A percentile compares a stretch with the other conserved stretches of the same genome.
These are phyloP conservation scores for Cladosporium velox DNA, from an alignment of 2,329 filamentous ascomycete genomes.

Conservation along the genomic window DNA sequence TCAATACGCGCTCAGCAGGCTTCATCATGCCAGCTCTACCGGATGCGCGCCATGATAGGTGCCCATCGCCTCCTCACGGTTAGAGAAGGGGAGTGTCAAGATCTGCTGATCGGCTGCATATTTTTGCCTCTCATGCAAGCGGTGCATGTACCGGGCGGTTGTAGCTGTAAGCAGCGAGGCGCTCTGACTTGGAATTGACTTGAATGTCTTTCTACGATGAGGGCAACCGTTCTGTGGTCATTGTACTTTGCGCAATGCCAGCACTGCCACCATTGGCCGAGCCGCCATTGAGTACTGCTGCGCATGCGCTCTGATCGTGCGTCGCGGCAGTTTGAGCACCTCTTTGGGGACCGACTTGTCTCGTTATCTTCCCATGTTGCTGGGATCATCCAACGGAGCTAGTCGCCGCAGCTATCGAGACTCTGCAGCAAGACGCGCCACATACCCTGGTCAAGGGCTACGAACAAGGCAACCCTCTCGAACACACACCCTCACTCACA, in stretches of 20 bases:
- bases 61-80: not conserved
- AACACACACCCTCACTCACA: not conserved
- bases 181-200: conserved; percentile 1
- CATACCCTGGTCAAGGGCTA: not conserved
- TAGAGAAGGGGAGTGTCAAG: not conserved
- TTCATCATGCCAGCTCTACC: conserved; percentile 7
- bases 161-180: conserved; percentile 4
- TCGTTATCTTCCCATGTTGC: conserved; percentile 6
- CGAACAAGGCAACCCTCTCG: conserved; percentile 3
- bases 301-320: not conserved
- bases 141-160: conserved; percentile 1
- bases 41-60: not conserved
- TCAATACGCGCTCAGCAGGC: conserved; percentile 3
- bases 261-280: not conserved
- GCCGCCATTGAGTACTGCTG: not conserved
- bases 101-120: conserved; percentile 8
- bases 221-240: not conserved
- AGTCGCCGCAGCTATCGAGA: conserved; percentile 1
- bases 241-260: too few relatives aligned
- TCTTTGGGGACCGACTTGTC: not conserved
- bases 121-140: not conserved
- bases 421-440: not conserved
- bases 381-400: not conserved
- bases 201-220: not conserved
- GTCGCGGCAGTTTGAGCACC: not conserved